phyloP scores from a whole-genome alignment of 2,329 filamentous ascomycete species.

The Coleophoma crateriformis region DNA sequence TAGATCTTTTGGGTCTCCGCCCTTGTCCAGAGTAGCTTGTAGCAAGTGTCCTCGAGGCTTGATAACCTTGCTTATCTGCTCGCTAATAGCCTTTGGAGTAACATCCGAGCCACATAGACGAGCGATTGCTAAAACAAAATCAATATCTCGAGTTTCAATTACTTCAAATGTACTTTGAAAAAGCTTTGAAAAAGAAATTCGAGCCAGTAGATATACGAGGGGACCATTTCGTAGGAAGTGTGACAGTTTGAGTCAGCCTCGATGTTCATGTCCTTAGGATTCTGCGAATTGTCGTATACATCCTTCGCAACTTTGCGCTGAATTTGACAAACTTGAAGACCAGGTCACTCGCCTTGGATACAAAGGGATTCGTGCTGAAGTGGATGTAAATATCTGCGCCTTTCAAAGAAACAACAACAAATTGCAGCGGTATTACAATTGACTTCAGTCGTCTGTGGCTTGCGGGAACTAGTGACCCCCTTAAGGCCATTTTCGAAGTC shows the following conservation, averaged over 20 bases:
- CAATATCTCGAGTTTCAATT: conserved; percentile 2
- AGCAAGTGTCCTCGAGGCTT: conserved; percentile 46
- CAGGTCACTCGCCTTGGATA: neutral
- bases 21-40: conserved; percentile 33
- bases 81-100: conserved; percentile 33
- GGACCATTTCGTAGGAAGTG: neutral
- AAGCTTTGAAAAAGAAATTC: too few species aligned
- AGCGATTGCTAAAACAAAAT: conserved; percentile 7
- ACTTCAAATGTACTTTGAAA: conserved; percentile 3
- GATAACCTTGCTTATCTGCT: conserved; percentile 47
- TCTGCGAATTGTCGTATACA: neutral
- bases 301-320: neutral
- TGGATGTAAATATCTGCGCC: conserved; percentile 1
- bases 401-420: neutral
- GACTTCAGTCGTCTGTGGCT: too few species aligned
- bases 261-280: conserved; percentile 2
- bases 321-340: neutral
- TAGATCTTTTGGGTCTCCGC: conserved; percentile 32
- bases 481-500: neutral
- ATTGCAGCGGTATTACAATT: neutral
- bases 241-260: neutral
- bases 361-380: conserved; percentile 1
- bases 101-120: conserved; percentile 6
- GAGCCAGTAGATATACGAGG: neutral
- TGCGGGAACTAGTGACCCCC: neutral